Base-by-base conservation (phyloP, 2,329 filamentous ascomycete genomes). In the Beauveria scarabaeidicola region DNA sequence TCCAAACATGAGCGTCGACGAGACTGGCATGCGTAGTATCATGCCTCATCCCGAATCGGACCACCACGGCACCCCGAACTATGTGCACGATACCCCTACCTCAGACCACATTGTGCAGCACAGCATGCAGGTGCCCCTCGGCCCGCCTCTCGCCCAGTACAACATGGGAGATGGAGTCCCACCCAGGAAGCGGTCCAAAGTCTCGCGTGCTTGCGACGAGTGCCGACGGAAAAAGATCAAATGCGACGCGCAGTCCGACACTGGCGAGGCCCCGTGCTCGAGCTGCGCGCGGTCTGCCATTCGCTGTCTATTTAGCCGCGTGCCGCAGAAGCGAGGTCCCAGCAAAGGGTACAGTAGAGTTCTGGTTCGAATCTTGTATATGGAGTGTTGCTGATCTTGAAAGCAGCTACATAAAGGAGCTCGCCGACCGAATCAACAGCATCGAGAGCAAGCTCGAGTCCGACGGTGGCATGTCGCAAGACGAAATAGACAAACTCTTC, bases 191-290 rank as follows among this genome's bases (percentile, higher is more conserved):
- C 81, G 91, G 61, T 89, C 88, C 6, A 96, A 96, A 72, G 90
- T 94, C 6, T 95, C 91, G 11, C 82, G 91, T 41, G 91, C 91
- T 2, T 96, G 91, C 67, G 91, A 96, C 69, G 90, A 95, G 69
- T 96, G 91, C 69, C 82, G 91, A 47, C 83, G 91, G 59, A 95
- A 95, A 74, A 95, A 93, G 77, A 90, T 95, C 61, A 90, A 91
- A 68, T 96, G 91, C 68, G 91, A 96, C 74, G 89, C 90, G 5
- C 82, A 84, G 62, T 86, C 87, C 9, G 90, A 95, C 69, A 81
- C 81, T 6, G 86, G 85, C 17, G 83, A 88, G 19, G 83, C 86
- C 61, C 86, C 88, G 6, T 96, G 91, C 68, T 89, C 88, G 3
- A 93, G 90, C 68, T 96, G 91, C 71, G 85, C 86, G 58, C 84